Base-by-base conservation (phyloP, 1,284 basidiomycete genomes). In the Fomitopsis betulina region DNA sequence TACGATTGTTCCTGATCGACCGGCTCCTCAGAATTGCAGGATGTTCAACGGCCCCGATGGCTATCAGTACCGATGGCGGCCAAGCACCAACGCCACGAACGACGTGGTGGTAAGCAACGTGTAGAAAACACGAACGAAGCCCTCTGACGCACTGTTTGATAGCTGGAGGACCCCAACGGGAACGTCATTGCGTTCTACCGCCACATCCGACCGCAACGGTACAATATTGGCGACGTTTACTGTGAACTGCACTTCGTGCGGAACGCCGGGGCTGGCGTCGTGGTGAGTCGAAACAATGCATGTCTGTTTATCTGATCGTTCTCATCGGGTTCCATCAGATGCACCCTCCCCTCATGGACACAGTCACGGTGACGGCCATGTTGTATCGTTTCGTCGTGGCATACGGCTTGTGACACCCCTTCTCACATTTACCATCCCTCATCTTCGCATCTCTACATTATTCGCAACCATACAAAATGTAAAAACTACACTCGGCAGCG, bases 261-360 rank as follows among this genome's bases (percentile, higher is more conserved):
- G 66, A 80, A 75, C 58, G 89, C 87, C 57, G 90, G 90, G 54
- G 81, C 84, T 65, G 89, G 89, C 54, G 89, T 89, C 59, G 87
- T 92, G 74, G 90, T 92, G 73, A 75, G 86, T 72, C 49, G 19
- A 56, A 56, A 54, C 54, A 45, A 54, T 52, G 45, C 47, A 55
- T 30, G 56, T 51, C 32, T 43, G 53, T 32, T 54, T 61, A 62
- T 58, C 66, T 64, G 62, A 63, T 62, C 54, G 32, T 56, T 56
- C 43, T 63, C 58, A 47, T 62, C 43, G 59, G 35, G n/a, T 43
- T 58, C 59, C 63, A 62, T 55, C 69, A 91, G 89, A 89, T 84
- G 77, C 89, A 91, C 68, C 89, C 89, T 57, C 90, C 91, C 60
- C 84, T 92, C 73, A 93, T 93, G 89, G 90, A 93, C 77, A 84